These are phyloP conservation scores for Carex kokanica DNA, from an alignment of 176 grass and related monocot species.

Conservation along the genomic window DNA sequence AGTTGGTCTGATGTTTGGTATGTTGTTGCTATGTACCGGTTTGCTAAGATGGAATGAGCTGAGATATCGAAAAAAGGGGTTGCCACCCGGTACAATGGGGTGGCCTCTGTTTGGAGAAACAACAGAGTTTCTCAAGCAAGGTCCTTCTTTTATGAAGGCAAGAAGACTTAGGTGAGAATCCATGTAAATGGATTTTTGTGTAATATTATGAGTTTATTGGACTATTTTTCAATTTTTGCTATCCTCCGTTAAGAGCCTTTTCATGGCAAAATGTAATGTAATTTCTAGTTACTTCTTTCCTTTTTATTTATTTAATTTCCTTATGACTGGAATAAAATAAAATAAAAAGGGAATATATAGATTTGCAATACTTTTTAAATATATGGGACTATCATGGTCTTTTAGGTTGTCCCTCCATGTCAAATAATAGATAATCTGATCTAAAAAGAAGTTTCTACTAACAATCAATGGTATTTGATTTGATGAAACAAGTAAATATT, in stretches of 20 bases:
- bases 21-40: constrained; percentile 47
- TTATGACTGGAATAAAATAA: neutral
- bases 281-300: too few relatives aligned
- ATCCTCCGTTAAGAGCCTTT: neutral
- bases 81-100: constrained; percentile 91
- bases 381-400: neutral
- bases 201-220: neutral
- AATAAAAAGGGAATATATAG: too few relatives aligned
- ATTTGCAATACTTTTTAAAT: neutral
- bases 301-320: neutral
- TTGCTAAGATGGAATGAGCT: constrained; percentile 81
- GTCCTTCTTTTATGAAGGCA: constrained; percentile 68
- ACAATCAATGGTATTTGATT: neutral
- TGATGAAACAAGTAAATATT: constrained; percentile 8
- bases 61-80: constrained; percentile 57
- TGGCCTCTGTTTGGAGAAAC: constrained; percentile 93
- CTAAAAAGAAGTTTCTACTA: neutral
- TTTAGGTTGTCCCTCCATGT: neutral
- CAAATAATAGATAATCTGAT: neutral
- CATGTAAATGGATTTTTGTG: neutral
- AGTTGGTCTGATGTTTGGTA: constrained; percentile 5
- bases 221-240: neutral
- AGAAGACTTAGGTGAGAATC: constrained; percentile 60
- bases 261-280: neutral
- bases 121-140: constrained; percentile 90